Evolutionary conservation across 2,329 filamentous ascomycete genomes (phyloP).

Genomic region (Epichloe sibirici): DNA sequence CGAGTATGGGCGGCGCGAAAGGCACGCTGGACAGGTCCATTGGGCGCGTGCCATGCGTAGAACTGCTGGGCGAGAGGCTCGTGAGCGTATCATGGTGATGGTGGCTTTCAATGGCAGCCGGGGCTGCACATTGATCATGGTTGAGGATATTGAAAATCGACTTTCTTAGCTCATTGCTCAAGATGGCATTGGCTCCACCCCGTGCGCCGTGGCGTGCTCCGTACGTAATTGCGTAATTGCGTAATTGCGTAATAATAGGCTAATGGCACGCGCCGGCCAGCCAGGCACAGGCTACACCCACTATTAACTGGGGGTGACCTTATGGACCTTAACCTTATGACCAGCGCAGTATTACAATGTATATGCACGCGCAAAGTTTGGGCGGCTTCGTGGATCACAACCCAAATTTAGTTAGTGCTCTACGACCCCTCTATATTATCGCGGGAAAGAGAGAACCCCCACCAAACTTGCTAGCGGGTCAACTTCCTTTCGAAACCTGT

Average conservation of each 20-base stretch:
- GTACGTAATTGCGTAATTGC: no score
- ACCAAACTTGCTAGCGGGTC: not conserved
- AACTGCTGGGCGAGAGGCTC: conserved; percentile 10
- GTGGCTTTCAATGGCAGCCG: not conserved
- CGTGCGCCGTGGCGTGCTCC: no score
- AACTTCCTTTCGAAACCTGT: not conserved
- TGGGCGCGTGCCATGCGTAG: conserved; percentile 8
- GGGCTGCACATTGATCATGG: not conserved
- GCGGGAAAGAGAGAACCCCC: not conserved
- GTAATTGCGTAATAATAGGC: no score
- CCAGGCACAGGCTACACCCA: no score
- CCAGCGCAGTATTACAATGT: no score
- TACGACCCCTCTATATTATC: not conserved
- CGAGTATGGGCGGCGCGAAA: conserved; percentile 19
- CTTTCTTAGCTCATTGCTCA: conserved; percentile 1
- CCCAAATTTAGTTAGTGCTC: no score
- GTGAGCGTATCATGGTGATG: conserved; percentile 19
- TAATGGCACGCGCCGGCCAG: no score
- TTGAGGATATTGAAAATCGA: not conserved
- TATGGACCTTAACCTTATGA: no score
- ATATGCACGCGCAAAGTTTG: no score
- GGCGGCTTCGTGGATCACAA: no score
- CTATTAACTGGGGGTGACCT: no score
- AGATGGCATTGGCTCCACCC: conserved; percentile 1
- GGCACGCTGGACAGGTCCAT: conserved; percentile 22